Conservation (phyloP, 257 asterid genomes). For the Apocynum venetum region DNA sequence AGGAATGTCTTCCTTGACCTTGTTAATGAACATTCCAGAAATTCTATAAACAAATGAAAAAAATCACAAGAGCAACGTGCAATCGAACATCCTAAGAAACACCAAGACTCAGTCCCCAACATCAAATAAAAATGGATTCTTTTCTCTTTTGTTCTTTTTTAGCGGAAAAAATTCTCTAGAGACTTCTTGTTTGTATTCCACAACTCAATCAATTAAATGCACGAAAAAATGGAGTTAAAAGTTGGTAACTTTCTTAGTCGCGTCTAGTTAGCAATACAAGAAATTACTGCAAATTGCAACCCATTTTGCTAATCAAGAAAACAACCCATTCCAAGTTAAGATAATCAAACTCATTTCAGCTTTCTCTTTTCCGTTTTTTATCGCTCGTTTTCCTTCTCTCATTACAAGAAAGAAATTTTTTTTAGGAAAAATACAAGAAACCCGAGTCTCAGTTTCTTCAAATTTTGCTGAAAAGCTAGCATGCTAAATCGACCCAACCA, state of each 20-base stretch:
- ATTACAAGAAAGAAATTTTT: not conserved
- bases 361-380: not conserved
- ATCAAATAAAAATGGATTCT: not conserved
- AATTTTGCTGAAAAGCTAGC: not conserved
- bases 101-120: not conserved
- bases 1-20: not conserved
- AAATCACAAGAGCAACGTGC: not conserved
- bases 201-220: not conserved
- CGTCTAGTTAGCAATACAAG: not conserved
- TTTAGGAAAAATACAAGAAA: not conserved
- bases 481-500: not conserved
- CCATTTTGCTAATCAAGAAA: slow-evolving; percentile 6
- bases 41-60: not conserved
- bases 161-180: not conserved
- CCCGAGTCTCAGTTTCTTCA: slow-evolving; percentile 6
- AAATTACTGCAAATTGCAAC: not conserved
- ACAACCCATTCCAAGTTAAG: not conserved
- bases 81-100: not conserved
- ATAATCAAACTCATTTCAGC: not conserved
- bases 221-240: not conserved
- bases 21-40: not conserved
- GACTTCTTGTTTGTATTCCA: not conserved
- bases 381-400: not conserved
- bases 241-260: not conserved
- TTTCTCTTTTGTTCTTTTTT: not conserved